Evolutionary conservation across 768 basidiomycete genomes (phyloP), one percentile per base, ranked within the genome.

Genomic region (Tylopilus plumbeoviolaceoides): DNA sequence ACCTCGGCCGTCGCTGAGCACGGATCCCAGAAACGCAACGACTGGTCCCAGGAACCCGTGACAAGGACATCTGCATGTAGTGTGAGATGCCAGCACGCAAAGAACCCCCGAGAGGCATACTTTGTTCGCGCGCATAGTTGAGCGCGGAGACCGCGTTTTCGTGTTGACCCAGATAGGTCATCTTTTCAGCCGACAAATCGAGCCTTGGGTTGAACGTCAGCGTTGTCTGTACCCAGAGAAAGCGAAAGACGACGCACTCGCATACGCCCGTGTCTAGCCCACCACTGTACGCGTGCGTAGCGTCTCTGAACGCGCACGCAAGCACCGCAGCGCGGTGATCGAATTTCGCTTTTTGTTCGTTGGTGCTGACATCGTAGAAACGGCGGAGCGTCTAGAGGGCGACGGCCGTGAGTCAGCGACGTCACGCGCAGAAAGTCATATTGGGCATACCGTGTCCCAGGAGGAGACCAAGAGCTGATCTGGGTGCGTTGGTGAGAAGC

Each of bases 11-110:
- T 23, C n/a, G 81, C 64, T 0, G 84, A 76, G 35, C 89, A 81
- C 0, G 87, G 82, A 63, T 98, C 93, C 87, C 91, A 95, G 63
- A 94, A 81, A 11, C 87, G 87, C 23, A 98, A 63, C 0, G 91
- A 87, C 44, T 86, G 82, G 66, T 98, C 95, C 93, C 94, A 98
- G 15, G 93, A 94, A 11, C 89, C 92, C 0, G 91, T 87, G 42
- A 98, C 78, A 23, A 98, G 74, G 1, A 72, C 56, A 60, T 89
- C 91, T 94, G 60, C 5, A 45, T 10, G 36, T 8, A 1, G 23
- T 23, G n/a, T n/a, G n/a, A n/a, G n/a, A n/a, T n/a, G n/a, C n/a
- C n/a, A n/a, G n/a, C n/a, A n/a, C n/a, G n/a, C n/a, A 50, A 14
- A 8, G 10, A 20, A 8, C 5, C 4, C 5, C 7, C 5, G 12